Percentiles rank a stretch among this genome's conserved stretches.
Evolutionary conservation across 2,329 filamentous ascomycete species (phyloP).

Genomic region (Epicoccum sorghinum): DNA sequence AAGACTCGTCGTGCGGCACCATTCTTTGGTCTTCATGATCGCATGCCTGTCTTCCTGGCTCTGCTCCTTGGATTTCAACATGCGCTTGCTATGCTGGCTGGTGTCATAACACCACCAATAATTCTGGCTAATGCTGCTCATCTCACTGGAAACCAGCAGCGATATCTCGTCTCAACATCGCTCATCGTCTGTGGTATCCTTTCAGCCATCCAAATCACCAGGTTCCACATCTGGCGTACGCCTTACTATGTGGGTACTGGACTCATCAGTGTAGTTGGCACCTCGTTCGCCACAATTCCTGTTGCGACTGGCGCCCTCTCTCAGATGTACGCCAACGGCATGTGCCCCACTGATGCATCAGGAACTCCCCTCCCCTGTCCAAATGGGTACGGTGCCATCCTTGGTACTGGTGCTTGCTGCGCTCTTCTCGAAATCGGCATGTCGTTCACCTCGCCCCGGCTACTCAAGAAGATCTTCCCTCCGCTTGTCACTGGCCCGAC

Average conservation of each 20-base stretch:
- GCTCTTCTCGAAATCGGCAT: slow-evolving; percentile 71
- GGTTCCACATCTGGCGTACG: slow-evolving; percentile 72
- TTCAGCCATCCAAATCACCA: slow-evolving; percentile 76
- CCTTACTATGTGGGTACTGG: slow-evolving; percentile 72
- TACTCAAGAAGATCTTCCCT: slow-evolving; percentile 76
- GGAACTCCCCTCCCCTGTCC: slow-evolving; percentile 76
- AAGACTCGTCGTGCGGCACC: slow-evolving; percentile 66
- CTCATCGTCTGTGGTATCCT: slow-evolving; percentile 80
- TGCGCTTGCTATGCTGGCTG: slow-evolving; percentile 71
- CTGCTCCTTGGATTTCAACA: slow-evolving; percentile 81
- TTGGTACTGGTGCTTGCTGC: slow-evolving; percentile 65
- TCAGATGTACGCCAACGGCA: slow-evolving; percentile 80
- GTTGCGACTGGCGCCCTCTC: slow-evolving; percentile 73
- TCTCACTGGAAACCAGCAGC: slow-evolving; percentile 64
- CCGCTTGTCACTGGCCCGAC: slow-evolving; percentile 75
- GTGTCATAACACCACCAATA: slow-evolving; percentile 78
- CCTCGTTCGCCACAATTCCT: slow-evolving; percentile 78
- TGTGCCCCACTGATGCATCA: slow-evolving; percentile 63
- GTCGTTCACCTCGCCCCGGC: slow-evolving; percentile 73
- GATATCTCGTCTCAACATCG: slow-evolving; percentile 80
- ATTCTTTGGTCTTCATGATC: slow-evolving; percentile 83
- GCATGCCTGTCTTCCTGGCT: slow-evolving; percentile 76
- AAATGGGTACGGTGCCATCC: slow-evolving; percentile 74
- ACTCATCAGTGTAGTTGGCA: slow-evolving; percentile 78
- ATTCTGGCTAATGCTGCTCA: slow-evolving; percentile 72